phyloP scores from a whole-genome alignment of 2,329 filamentous ascomycete species.

The Claviceps monticola region DNA sequence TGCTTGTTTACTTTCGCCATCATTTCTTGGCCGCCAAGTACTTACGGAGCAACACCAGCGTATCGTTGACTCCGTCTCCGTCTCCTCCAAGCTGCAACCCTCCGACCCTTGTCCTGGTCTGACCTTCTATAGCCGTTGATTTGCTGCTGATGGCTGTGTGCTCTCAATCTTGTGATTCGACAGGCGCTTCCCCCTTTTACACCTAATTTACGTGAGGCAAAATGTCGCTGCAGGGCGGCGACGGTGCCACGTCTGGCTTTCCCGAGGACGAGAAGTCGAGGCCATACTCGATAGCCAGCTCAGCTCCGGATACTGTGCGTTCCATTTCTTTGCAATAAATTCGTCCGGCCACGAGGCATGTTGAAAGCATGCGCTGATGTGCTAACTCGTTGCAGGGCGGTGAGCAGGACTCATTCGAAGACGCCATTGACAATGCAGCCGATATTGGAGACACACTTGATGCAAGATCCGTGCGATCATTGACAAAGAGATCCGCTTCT shows the following conservation, averaged over 20 bases:
- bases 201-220: conserved; percentile 7
- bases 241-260: conserved; percentile 13
- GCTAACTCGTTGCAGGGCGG: conserved; percentile 14
- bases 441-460: conserved; percentile 50
- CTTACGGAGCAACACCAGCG: background rate
- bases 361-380: background rate
- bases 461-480: conserved; percentile 47
- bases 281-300: conserved; percentile 18
- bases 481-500: conserved; percentile 35
- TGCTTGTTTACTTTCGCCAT: background rate
- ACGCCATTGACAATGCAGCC: conserved; percentile 50
- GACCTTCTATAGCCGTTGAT: background rate
- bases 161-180: background rate
- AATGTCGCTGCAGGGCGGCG: conserved; percentile 22
- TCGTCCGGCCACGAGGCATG: background rate
- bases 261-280: conserved; percentile 13
- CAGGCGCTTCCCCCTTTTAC: background rate
- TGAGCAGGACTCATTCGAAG: conserved; percentile 51
- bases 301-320: conserved; percentile 17
- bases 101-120: background rate
- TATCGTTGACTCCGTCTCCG: background rate
- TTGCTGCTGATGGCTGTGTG: conserved; percentile 6
- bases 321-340: background rate
- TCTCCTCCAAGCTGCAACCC: background rate
- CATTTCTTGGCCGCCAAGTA: background rate